Conservation (phyloP, 345 rosid species). For the Linum trigynum region DNA sequence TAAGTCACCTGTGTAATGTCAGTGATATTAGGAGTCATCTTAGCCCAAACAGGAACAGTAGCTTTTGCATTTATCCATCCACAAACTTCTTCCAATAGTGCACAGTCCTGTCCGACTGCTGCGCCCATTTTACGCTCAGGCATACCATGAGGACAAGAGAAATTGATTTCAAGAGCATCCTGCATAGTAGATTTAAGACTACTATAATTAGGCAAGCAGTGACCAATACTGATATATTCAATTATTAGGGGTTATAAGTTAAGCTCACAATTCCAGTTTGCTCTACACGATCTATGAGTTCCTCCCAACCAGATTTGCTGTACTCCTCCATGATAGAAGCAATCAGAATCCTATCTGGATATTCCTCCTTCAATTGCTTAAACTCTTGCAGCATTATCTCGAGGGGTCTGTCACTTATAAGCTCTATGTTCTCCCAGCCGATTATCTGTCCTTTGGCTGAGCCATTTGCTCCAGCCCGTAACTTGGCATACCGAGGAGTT, state of each 20-base stretch:
- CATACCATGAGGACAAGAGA: conserved; percentile 99
- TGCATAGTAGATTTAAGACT: conserved; percentile 12
- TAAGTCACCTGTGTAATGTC: conserved; percentile 71
- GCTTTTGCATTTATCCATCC: conserved; percentile 98
- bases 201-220: neutral
- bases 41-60: conserved; percentile 96
- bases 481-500: conserved; percentile 82
- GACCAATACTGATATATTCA: neutral
- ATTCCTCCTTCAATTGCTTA: conserved; percentile 63
- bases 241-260: neutral
- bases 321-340: conserved; percentile 99
- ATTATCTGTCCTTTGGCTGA: conserved; percentile 76
- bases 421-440: conserved; percentile 98
- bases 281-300: conserved; percentile 89
- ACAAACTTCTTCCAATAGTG: conserved; percentile 69
- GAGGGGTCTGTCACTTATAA: conserved; percentile 88
- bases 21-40: conserved; percentile 98
- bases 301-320: conserved; percentile 84
- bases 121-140: conserved; percentile 99
- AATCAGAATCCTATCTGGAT: conserved; percentile 84
- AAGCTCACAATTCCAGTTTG: conserved; percentile 85
- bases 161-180: conserved; percentile 95
- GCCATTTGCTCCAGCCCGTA: conserved; percentile 62
- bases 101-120: conserved; percentile 93
- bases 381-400: conserved; percentile 94